Evolutionary conservation across 1,284 basidiomycete genomes (phyloP).

Genomic region (Bondarzewia mesenterica): DNA sequence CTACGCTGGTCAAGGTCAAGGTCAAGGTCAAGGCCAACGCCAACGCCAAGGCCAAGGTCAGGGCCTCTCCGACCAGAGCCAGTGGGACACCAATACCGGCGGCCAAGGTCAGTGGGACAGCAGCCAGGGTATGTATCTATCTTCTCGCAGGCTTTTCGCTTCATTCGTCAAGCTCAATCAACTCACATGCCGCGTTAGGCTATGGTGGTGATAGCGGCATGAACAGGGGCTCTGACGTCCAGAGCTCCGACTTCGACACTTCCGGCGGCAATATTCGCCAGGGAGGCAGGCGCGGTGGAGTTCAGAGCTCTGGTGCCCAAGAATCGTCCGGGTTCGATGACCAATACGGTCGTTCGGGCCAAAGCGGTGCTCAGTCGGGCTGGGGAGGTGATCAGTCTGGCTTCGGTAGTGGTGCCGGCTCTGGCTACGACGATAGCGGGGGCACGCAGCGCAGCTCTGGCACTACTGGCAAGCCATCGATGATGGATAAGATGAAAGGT

Average conservation of each 20-base stretch:
- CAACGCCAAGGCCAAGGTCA: background rate
- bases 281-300: background rate
- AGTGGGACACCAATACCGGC: background rate
- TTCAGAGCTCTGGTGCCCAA: background rate
- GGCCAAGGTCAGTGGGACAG: background rate
- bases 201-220: background rate
- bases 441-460: background rate
- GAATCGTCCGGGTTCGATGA: background rate
- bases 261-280: background rate
- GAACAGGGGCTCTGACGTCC: background rate
- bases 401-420: background rate
- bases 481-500: conserved; percentile 8
- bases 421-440: background rate
- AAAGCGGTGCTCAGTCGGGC: background rate
- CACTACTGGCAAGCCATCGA: background rate
- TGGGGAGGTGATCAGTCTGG: background rate
- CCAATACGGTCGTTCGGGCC: background rate
- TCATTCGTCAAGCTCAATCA: too few relatives aligned
- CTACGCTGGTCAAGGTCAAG: background rate
- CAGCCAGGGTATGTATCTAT: background rate
- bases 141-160: background rate
- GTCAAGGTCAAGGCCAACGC: background rate
- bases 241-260: background rate
- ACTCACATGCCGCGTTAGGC: too few relatives aligned
- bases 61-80: background rate